Conservation (phyloP, 1,139 yeast genomes). For the Taphrina pruni region DNA sequence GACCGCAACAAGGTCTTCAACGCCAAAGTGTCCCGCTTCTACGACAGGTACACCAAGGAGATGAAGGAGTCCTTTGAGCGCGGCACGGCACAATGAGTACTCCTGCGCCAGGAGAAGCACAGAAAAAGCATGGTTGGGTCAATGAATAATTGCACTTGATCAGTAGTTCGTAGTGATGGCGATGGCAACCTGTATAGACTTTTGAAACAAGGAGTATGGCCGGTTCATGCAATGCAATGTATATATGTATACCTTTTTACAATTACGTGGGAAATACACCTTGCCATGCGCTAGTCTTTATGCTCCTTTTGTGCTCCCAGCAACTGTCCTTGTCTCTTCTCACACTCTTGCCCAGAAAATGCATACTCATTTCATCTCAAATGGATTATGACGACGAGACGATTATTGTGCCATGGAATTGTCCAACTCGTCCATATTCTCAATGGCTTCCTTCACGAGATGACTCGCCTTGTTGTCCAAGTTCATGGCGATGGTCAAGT, state of each 20-base stretch:
- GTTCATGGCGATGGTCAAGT: slow-evolving; percentile 86
- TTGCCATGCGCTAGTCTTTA: slow-evolving; percentile 2
- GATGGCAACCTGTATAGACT: background rate
- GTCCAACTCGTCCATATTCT: slow-evolving; percentile 34
- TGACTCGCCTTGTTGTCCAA: slow-evolving; percentile 94
- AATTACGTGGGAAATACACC: background rate
- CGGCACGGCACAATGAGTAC: slow-evolving; percentile 52
- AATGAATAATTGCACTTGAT: background rate
- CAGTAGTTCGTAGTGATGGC: background rate
- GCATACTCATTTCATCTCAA: too few relatives aligned
- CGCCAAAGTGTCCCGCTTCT: slow-evolving; percentile 67
- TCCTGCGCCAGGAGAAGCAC: too few relatives aligned
- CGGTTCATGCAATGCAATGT: slow-evolving; percentile 1
- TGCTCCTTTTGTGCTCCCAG: background rate
- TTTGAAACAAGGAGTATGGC: background rate
- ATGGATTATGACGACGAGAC: too few relatives aligned
- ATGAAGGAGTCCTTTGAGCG: slow-evolving; percentile 55
- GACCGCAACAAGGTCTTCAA: slow-evolving; percentile 82
- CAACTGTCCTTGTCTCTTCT: too few relatives aligned
- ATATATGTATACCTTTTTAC: slow-evolving; percentile 3
- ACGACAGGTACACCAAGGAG: slow-evolving; percentile 58
- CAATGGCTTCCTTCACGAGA: slow-evolving; percentile 73
- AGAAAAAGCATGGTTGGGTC: too few relatives aligned
- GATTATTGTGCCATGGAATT: slow-evolving; percentile 16
- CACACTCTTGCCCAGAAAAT: too few relatives aligned